Base-by-base conservation (phyloP, 805 yeast species). In the Candida ponderosae region DNA sequence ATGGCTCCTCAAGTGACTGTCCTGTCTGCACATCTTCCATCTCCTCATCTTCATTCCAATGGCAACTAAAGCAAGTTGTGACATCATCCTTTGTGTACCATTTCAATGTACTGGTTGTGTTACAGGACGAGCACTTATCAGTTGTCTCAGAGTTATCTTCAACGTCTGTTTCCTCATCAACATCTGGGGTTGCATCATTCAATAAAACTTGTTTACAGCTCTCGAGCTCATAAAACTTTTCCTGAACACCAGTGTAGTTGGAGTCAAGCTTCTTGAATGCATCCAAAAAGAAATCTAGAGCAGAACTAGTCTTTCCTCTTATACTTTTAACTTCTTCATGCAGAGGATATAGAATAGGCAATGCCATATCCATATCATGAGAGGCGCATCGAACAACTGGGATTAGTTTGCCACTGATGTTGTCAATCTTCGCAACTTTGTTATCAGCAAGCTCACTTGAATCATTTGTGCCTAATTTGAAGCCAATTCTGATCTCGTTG, bases 401-500 rank as follows among this genome's bases (percentile, higher is more conserved):
- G 19, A 47, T 50, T 8, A 75, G 54, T 29, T 47, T 63, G 1
- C 80, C 80, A 16, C 43, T 35, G 1, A 45, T 26, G 26, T 33
- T 37, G 1, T 43, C 53, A 5, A 55, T 59, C 31, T 36, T 44
- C 34, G 44, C 31, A 29, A 34, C 23, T 27, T 41, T 56, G 9
- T 45, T 23, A 29, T 57, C 65, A 24, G 7, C 14, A 11, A 40
- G 34, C 21, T 49, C 48, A 1, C n/a, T n/a, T n/a, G n/a, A n/a
- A n/a, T 37, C 43, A 9, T 35, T 47, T 3, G 36, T 32, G 2
- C 7, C 11, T 4, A 46, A 28, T 33, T 60, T 63, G 47, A 83
- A 81, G 2, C 89, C 90, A 33, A 78, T 27, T 42, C 39, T 56
- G 54, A 45, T 60, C 66, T n/a, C 63, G 62, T 0, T 62, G 52